Percentiles rank a stretch among this genome's conserved stretches.
phyloP scores from a whole-genome alignment of 352 stramenopile genomes.

The Phytophthora pisi region DNA sequence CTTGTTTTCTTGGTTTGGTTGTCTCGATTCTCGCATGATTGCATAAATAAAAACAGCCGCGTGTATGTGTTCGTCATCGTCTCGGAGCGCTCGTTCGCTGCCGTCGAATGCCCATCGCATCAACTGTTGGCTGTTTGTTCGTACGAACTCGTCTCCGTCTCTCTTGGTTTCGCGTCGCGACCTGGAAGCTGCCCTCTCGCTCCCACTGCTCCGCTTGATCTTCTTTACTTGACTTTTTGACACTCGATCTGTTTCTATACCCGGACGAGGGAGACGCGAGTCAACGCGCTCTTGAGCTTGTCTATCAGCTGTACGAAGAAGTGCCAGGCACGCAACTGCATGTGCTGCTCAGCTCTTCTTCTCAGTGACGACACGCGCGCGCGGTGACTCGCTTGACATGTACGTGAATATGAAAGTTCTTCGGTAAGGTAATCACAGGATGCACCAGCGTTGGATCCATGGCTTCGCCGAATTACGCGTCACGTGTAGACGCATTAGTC shows the following conservation, averaged over 20 bases:
- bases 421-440: conserved; percentile 1
- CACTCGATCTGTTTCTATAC: conserved; percentile 42
- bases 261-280: conserved; percentile 27
- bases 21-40: conserved; percentile 32
- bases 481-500: conserved; percentile 41
- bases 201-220: conserved; percentile 21
- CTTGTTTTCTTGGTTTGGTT: conserved; percentile 30
- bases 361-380: conserved; percentile 17
- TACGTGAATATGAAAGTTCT: conserved; percentile 43
- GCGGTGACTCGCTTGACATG: conserved; percentile 35
- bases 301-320: conserved; percentile 14
- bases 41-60: conserved; percentile 51
- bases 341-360: conserved; percentile 12
- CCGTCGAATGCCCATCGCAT: conserved; percentile 47
- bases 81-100: conserved; percentile 43
- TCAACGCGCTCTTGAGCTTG: conserved; percentile 11
- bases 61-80: conserved; percentile 42
- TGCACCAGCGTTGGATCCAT: conserved; percentile 1
- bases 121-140: conserved; percentile 44
- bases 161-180: conserved; percentile 24
- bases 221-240: conserved; percentile 31
- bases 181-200: conserved; percentile 10
- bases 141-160: conserved; percentile 42
- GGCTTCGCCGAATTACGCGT: conserved; percentile 31
- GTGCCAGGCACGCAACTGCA: conserved; percentile 5